Evolutionary conservation across 1,284 basidiomycete species (phyloP), one percentile per base, ranked within the genome.

Genomic region (Pterulicium gracile): DNA sequence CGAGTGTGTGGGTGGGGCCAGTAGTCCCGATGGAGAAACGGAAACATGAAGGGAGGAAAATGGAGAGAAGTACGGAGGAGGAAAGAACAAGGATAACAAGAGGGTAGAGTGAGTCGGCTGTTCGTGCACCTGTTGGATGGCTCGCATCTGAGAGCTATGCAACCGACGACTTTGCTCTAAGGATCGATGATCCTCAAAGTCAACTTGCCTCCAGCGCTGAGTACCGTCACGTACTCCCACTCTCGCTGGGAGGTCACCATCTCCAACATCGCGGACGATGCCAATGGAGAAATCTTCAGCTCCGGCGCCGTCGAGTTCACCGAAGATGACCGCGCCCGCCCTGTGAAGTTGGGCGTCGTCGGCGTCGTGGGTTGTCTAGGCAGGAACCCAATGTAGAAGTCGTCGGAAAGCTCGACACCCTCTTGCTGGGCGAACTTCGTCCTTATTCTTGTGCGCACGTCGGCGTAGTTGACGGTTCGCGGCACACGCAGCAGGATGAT

Each of bases 381-480:
- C 27, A 32, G n/a, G 27, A 10, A 32, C n/a, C 27, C 27, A 7
- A 32, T n/a, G 27, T 10, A 32, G 27, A 86, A 85, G 5, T 64
- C 58, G 4, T 68, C 61, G 1, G 69, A 67, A 18, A 84, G 69
- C 4, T 66, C 62, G 41, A 78, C 53, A 46, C 69, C 72, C 55
- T 79, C 80, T 52, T 79, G 73, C 14, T 67, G 65, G 15, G 70
- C 65, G 54, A 87, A 79, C 56, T 83, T 85, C 46, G 78, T 73
- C 51, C 72, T 69, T 19, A 87, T 61, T 44, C 70, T 72, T 39
- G 61, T 59, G 45, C 79, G 76, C 13, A 84, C 51, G 36, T 77
- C 75, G 10, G 56, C 54, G 48, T 79, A 69, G 3, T 69, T 44
- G 44, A 66, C 65, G 22, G 64, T 58, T 47, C 66, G 66, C 4